These are phyloP conservation scores for Fusarium subglutinans DNA, from an alignment of 2,329 filamentous ascomycete species.

Conservation along the genomic window DNA sequence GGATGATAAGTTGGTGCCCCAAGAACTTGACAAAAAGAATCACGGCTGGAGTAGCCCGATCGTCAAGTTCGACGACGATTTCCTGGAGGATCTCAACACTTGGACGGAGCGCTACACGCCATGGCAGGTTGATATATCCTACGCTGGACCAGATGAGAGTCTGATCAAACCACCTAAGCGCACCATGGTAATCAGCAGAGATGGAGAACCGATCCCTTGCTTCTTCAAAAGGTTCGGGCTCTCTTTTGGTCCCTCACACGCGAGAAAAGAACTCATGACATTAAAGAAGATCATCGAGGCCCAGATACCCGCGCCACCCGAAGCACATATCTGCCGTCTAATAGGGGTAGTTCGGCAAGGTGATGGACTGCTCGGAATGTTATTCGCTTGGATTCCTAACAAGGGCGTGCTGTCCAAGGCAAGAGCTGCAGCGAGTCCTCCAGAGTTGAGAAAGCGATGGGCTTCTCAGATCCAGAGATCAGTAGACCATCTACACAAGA, in stretches of 20 bases:
- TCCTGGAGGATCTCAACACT: not conserved
- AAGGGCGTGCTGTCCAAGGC: not conserved
- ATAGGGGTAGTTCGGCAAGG: not conserved
- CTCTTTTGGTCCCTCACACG: not conserved
- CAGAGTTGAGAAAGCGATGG: not conserved
- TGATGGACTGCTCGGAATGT: not conserved
- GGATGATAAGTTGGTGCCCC: not conserved
- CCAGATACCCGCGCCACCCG: accelerated
- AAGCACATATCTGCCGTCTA: not conserved
- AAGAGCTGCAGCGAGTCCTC: not conserved
- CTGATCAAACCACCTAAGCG: not conserved
- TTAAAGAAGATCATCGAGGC: not conserved
- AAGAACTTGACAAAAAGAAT: accelerated
- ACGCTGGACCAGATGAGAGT: not conserved
- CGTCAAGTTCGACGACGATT: not conserved
- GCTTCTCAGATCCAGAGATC: not conserved
- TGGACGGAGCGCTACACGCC: not conserved
- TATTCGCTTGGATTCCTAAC: not conserved
- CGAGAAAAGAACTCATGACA: not conserved
- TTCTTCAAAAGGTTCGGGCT: not conserved
- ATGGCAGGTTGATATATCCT: not conserved
- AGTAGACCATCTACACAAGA: not conserved
- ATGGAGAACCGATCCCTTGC: not conserved
- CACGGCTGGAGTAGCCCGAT: not conserved
- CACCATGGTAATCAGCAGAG: accelerated